These are phyloP conservation scores for Kondoa subrosea DNA, from an alignment of 768 basidiomycete species.

Conservation along the genomic window DNA sequence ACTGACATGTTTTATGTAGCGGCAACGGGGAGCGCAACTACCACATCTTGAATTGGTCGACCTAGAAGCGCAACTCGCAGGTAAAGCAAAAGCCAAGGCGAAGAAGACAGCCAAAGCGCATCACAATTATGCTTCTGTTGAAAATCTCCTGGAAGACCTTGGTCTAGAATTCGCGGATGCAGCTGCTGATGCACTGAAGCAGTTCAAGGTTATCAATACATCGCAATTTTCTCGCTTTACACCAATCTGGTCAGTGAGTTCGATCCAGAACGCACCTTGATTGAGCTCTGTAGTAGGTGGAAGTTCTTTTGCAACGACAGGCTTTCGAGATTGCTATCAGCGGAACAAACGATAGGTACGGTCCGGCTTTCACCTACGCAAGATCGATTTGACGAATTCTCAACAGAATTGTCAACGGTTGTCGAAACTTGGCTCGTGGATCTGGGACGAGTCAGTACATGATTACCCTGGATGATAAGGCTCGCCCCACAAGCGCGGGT, in stretches of 20 bases:
- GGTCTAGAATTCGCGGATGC: too few species aligned
- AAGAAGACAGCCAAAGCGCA: neutral
- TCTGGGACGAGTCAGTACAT: neutral
- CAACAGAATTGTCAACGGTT: neutral
- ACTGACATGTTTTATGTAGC: neutral
- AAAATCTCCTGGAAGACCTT: neutral
- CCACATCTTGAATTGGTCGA: neutral
- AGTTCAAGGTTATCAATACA: too few species aligned
- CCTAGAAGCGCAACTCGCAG: neutral
- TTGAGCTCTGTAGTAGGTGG: neutral
- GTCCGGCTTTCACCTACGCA: neutral
- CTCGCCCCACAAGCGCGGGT: too few species aligned
- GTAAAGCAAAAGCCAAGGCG: neutral
- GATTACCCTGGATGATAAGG: too few species aligned
- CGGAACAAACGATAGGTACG: neutral
- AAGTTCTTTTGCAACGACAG: neutral
- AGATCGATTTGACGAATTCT: neutral
- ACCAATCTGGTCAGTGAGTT: too few species aligned
- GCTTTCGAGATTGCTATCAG: neutral
- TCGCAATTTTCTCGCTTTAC: too few species aligned
- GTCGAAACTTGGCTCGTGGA: neutral
- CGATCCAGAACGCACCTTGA: too few species aligned
- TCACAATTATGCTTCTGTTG: too few species aligned
- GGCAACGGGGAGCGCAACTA: neutral
- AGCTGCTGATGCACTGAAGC: too few species aligned